These are phyloP conservation scores for Amanita muscaria DNA, from an alignment of 768 basidiomycete species.

Conservation along the genomic window DNA sequence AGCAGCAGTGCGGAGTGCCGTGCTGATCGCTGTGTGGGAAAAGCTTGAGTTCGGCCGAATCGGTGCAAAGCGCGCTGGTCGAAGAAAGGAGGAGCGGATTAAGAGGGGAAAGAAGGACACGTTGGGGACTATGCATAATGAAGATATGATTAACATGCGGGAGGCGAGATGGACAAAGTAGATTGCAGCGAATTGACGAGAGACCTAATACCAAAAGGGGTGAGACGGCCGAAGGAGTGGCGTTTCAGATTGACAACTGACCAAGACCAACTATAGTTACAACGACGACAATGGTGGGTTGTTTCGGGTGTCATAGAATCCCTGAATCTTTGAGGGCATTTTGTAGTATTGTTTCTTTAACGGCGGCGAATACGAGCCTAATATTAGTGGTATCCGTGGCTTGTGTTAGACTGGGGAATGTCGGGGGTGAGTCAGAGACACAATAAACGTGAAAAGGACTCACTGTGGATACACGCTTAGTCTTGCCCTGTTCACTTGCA, in stretches of 20 bases:
- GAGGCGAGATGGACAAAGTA: background rate
- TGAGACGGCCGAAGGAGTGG: background rate
- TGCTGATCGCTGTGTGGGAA: no score
- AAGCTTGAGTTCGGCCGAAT: no score
- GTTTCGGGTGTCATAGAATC: constrained; percentile 47
- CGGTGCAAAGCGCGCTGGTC: no score
- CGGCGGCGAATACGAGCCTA: constrained; percentile 73
- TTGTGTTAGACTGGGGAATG: constrained; percentile 60
- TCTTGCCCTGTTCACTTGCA: constrained; percentile 79
- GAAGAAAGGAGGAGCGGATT: no score
- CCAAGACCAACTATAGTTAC: constrained; percentile 1
- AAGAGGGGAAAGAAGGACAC: no score
- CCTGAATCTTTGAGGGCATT: constrained; percentile 83
- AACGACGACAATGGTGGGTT: constrained; percentile 15
- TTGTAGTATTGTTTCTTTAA: constrained; percentile 90
- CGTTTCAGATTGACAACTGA: background rate
- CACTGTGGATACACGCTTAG: constrained; percentile 90
- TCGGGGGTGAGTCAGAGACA: no score
- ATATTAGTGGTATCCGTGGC: constrained; percentile 87
- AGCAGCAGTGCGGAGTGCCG: background rate
- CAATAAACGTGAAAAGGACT: constrained; percentile 19
- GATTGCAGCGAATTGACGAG: constrained; percentile 5
- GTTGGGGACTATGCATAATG: no score
- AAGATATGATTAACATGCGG: background rate
- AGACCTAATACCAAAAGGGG: background rate